Evolutionary conservation across 2,329 filamentous ascomycete species (phyloP), one percentile per base, ranked within the genome.

Genomic region (Verticillium longisporum): DNA sequence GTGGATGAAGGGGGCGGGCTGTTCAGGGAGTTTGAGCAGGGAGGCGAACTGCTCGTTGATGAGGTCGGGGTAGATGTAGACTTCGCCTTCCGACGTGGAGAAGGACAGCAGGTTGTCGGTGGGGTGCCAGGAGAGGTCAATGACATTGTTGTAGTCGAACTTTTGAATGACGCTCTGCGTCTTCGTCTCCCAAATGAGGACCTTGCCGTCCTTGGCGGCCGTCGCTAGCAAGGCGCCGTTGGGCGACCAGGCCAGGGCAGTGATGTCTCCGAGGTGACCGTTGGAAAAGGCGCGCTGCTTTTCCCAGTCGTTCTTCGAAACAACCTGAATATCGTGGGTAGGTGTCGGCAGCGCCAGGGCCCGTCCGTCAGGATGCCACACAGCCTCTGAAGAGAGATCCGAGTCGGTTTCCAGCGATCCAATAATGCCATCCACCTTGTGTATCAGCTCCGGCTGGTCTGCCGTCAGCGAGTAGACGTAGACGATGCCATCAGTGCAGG

Each of bases 321-420:
- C 84, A 45, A 97, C 85, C 69, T 96, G 89, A 33, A 97, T 86
- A 71, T 96, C 89, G 75, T 88, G 85, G 26, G 89, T 92, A 0
- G 89, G 84, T 21, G 93, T 97, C 0, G 92, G 87, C 21, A 90
- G 88, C 1, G 91, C 93, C 74, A 99, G 96, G 3, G 93, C 91
- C 66, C 91, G 86, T 21, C 95, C 94, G 71, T 98, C 94, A 0
- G 96, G 96, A 75, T 98, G 95, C 95, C 95, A 99, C 0, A 87
- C 84, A 6, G 89, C 87, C 69, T 83, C 84, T 4, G 91, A 88
- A 65, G 88, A 92, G 6, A 85, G 82, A 63, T 96, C 90, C 1
- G 88, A 83, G 55, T 95, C 91, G 1, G 86, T 83, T 61, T 97
- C 93, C 3, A 94, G 74, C 18, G 84, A 83, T 63, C 87, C 88